Evolutionary conservation across 2,329 filamentous ascomycete genomes (phyloP).

Genomic region (Helicocarpus griseus): DNA sequence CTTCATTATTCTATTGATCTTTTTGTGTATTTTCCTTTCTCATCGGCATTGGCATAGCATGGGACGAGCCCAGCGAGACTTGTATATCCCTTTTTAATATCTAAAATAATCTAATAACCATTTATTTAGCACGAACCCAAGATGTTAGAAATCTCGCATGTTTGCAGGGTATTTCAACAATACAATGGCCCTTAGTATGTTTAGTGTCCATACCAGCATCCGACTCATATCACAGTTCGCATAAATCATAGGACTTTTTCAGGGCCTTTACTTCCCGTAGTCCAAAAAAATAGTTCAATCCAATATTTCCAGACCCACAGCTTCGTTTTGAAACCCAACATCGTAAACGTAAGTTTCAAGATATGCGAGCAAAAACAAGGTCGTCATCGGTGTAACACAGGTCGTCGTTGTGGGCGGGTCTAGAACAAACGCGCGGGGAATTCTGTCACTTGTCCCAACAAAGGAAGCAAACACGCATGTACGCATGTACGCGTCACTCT

Average conservation of each 20-base stretch:
- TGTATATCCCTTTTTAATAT: not conserved
- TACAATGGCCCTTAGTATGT: not conserved
- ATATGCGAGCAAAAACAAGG: no score
- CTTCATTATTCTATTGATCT: conserved; percentile 1
- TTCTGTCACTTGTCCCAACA: not conserved
- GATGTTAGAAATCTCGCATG: not conserved
- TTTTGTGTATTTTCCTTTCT: conserved; percentile 2
- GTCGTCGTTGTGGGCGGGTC: not conserved
- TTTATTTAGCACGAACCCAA: not conserved
- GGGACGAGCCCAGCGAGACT: not conserved
- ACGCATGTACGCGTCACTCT: not conserved
- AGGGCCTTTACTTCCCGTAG: no score
- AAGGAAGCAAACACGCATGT: not conserved
- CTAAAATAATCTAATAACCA: not conserved
- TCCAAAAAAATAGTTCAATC: no score
- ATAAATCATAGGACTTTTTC: no score
- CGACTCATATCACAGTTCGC: no score
- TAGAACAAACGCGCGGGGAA: no score
- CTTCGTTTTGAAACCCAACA: no score
- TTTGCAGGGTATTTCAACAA: not conserved
- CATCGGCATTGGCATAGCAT: not conserved
- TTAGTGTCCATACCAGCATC: no score
- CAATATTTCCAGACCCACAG: no score
- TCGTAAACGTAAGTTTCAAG: no score
- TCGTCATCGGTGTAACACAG: not conserved